Evolutionary conservation across 805 yeast genomes (phyloP), one percentile per base, ranked within the genome.

Genomic region (Starmera caribaea): DNA sequence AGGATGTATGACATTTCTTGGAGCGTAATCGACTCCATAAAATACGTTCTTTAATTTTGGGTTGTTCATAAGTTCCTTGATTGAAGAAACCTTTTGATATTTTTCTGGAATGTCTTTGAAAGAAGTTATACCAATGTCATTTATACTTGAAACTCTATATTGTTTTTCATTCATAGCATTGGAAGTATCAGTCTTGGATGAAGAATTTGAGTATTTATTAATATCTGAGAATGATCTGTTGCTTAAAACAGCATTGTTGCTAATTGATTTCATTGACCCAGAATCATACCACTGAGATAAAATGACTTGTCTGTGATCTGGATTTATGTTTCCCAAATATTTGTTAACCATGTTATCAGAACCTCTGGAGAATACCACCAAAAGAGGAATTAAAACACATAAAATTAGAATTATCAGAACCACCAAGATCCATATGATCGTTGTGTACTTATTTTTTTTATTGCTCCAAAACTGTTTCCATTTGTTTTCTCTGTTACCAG

Each of bases 21-120:
- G 87, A 4, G 82, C 68, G 53, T 81, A 81, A 16, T 74, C 72
- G 14, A 81, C 43, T 0, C 87, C 86, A 46, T 71, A 65, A 44
- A 80, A 74, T 2, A 65, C 61, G 35, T 63, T 59, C 8, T 48
- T 48, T 28, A 66, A 49, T 13, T 48, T 36, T 13, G 52, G 45
- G 16, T 63, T 52, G 10, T 50, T 52, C 71, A 72, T 62, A n/a
- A 71, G 45, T 0, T 48, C 39, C 16, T 51, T 41, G 1, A 73
- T 49, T 39, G 68, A 70, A 3, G 41, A 34, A 38, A 66, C 70
- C 1, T 49, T 44, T 24, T 53, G 55, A 39, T 59, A 70, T 16
- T 46, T 46, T 2, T 51, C 41, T 31, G 59, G 64, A 16, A 72
- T 50, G 6, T 65, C 61, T 1, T 46, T 38, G 44, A 61, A 59